Conservation (phyloP, 1,139 yeast genomes). For the Debaryomycetaceae sp. region DNA sequence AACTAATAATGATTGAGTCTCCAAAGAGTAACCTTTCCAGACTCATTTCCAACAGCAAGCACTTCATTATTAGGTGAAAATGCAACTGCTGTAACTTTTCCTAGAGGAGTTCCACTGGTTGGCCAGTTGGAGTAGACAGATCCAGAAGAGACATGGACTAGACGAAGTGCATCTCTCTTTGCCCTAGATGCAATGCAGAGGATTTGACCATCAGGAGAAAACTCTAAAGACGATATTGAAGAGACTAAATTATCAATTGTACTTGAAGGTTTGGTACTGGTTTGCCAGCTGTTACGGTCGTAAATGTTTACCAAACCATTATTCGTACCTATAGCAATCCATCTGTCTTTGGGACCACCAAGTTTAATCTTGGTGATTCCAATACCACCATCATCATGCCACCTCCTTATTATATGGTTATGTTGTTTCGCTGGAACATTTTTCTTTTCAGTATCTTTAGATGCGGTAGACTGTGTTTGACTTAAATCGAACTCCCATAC, state of each 20-base stretch:
- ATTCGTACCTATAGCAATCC: constrained; percentile 86
- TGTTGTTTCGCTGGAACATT: constrained; percentile 8
- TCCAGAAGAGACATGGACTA: constrained; percentile 87
- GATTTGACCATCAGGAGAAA: constrained; percentile 87
- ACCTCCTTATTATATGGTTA: constrained; percentile 52
- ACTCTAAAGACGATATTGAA: constrained; percentile 67
- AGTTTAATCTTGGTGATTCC: constrained; percentile 76
- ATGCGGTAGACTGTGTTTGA: constrained; percentile 8
- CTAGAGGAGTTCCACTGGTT: constrained; percentile 92
- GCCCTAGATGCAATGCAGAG: constrained; percentile 84
- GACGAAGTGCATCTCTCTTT: constrained; percentile 77
- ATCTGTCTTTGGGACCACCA: constrained; percentile 77
- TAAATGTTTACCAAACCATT: constrained; percentile 90
- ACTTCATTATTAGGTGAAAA: constrained; percentile 83
- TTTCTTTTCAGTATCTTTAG: constrained; percentile 3
- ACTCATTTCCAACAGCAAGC: constrained; percentile 87
- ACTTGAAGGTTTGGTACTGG: constrained; percentile 48
- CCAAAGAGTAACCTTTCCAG: constrained; percentile 90
- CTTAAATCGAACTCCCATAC: constrained; percentile 80
- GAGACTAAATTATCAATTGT: constrained; percentile 79
- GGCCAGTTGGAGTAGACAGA: constrained; percentile 96
- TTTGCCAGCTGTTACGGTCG: constrained; percentile 45
- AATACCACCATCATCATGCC: constrained; percentile 87
- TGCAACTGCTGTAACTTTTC: constrained; percentile 79
- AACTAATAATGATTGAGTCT: constrained; percentile 71